A percentile compares a stretch with the other conserved stretches of the same genome.
phyloP scores from a whole-genome alignment of 768 basidiomycete genomes.

The Rhizopogon vulgaris region DNA sequence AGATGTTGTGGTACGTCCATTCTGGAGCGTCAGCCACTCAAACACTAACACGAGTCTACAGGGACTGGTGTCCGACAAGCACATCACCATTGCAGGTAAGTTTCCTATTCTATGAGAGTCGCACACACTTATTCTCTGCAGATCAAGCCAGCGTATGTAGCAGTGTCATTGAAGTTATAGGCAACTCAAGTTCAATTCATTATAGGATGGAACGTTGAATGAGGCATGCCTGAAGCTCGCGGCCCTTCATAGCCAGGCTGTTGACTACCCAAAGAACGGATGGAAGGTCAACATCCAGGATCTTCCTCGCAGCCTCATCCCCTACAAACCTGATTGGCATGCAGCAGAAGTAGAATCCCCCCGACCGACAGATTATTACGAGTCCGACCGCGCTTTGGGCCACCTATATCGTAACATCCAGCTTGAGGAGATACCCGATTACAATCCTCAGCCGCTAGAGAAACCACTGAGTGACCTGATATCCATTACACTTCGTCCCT shows the following conservation, averaged over 20 bases:
- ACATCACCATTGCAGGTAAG: constrained; percentile 67
- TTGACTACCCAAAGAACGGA: constrained; percentile 79
- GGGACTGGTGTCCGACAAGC: constrained; percentile 65
- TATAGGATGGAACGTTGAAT: constrained; percentile 58
- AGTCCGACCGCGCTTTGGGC: constrained; percentile 66
- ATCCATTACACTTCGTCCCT: constrained; percentile 11
- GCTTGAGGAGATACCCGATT: constrained; percentile 30
- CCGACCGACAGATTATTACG: constrained; percentile 61
- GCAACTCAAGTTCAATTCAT: neutral
- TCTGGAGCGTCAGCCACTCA: neutral
- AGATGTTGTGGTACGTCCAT: constrained; percentile 57
- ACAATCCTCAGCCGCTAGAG: constrained; percentile 5
- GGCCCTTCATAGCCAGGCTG: constrained; percentile 53
- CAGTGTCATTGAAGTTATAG: neutral
- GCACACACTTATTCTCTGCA: constrained; percentile 16
- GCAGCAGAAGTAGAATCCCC: constrained; percentile 49
- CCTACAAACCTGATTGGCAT: constrained; percentile 78
- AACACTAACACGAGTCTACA: constrained; percentile 18
- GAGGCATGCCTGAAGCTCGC: constrained; percentile 52
- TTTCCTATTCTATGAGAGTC: constrained; percentile 1
- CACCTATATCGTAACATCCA: constrained; percentile 59
- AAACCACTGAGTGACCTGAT: constrained; percentile 28
- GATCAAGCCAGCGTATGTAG: constrained; percentile 63
- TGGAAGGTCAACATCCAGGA: constrained; percentile 50
- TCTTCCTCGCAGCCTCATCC: constrained; percentile 52